These are phyloP conservation scores for Kwoniella shivajii DNA, from an alignment of 1,284 basidiomycete genomes.

Conservation along the genomic window DNA sequence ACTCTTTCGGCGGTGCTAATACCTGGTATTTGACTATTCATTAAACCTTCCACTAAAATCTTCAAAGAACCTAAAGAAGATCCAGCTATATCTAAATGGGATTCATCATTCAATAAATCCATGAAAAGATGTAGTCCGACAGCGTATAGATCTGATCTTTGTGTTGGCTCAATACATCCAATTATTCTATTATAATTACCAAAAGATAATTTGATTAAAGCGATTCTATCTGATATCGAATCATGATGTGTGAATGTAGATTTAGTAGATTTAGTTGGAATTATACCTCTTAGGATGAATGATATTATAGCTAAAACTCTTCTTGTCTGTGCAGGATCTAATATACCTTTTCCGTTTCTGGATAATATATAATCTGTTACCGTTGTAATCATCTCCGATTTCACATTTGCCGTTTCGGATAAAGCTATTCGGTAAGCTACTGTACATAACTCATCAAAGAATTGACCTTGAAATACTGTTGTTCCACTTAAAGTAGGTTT, in stretches of 20 bases:
- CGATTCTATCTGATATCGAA: conserved; percentile 60
- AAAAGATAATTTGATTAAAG: conserved; percentile 70
- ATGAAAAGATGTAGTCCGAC: conserved; percentile 77
- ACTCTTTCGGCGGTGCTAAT: conserved; percentile 56
- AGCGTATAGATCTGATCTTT: conserved; percentile 68
- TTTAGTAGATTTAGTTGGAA: conserved; percentile 62
- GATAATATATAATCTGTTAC: conserved; percentile 67
- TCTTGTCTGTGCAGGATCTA: conserved; percentile 43
- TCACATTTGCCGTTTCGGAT: conserved; percentile 75
- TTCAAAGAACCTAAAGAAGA: conserved; percentile 79
- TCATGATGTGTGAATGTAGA: conserved; percentile 60
- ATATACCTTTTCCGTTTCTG: conserved; percentile 28
- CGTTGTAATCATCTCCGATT: conserved; percentile 74
- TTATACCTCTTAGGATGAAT: conserved; percentile 72
- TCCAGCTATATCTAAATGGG: conserved; percentile 72
- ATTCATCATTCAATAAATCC: conserved; percentile 84
- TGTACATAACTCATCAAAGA: conserved; percentile 88
- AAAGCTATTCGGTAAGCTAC: conserved; percentile 87
- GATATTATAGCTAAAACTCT: conserved; percentile 59
- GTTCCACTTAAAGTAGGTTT: conserved; percentile 77
- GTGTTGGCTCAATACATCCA: conserved; percentile 61
- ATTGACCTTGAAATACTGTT: conserved; percentile 72
- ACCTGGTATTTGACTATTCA: conserved; percentile 38
- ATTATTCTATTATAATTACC: conserved; percentile 64
- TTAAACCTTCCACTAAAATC: conserved; percentile 61